Base-by-base conservation (phyloP, 108 stramenopile genomes). In the Pelagomonas calceolata region DNA sequence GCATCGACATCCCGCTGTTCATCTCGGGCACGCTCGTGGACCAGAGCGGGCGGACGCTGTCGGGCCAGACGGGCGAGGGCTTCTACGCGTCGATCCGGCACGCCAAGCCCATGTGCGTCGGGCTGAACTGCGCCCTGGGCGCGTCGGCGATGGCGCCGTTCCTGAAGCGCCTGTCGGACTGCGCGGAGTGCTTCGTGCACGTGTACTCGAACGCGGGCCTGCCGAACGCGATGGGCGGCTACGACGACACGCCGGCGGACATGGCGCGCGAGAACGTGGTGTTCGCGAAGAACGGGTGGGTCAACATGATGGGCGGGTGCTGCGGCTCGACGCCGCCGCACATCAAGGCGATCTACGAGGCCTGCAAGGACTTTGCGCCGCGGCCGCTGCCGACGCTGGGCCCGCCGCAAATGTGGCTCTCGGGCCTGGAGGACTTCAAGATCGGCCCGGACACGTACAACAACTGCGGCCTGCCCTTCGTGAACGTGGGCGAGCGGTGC, bases 261-360 rank as follows among this genome's bases (percentile, higher is more conserved):
- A 98, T 98, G 97, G 97, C 94, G 18, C 67, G 74, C 31, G 75
- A 90, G 75, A 95, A 96, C 82, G 81, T 85, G 67, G 86, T 91
- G 16, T 98, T 98, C 83, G 94, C 92, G 74, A 82, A 91, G 84
- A 92, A 94, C 70, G 83, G 88, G 7, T 90, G 94, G 86, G 73
- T 98, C 75, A 98, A 98, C 80, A 95, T 98, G 94, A 93, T 95
- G 45, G 97, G 97, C 63, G 97, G 97, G 21, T 98, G 96, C 87
- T 98, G 97, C 73, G 97, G 97, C 60, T 96, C 95, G 18, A 98
- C 97, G 21, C 96, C 96, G 33, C 82, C 79, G 4, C 96, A 98
- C 85, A 98, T 98, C 82, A 90, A 88, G 80, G 91, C 91, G 0
- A 86, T 95, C 66, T 76, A 85, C 16, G 90, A 88, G 67, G 73